Evolutionary conservation across 2,329 filamentous ascomycete species (phyloP), one percentile per base, ranked within the genome.

Genomic region (Akanthomyces dipterigenus): DNA sequence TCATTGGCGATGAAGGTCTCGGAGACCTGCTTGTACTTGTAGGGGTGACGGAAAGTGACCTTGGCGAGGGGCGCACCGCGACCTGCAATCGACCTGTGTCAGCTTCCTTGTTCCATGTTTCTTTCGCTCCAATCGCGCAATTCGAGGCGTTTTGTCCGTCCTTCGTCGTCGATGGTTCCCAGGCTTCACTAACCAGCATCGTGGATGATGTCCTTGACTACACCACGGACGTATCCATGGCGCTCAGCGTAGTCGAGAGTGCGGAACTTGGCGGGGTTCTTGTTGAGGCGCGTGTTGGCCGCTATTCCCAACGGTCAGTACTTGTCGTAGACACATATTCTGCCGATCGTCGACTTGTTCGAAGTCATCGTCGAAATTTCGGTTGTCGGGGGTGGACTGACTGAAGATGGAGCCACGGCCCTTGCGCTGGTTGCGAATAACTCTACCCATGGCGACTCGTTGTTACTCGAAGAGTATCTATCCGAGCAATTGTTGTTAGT

Each of bases 1-100:
- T 98, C 95, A 84, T 98, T 99, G 82, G 95, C 95, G 77, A 99
- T 99, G 89, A 99, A 97, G 72, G 95, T 99, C 89, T 99, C 93
- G 80, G 89, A 93, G 79, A 92, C 83, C 78, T 93, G 88, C 88
- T 96, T 96, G 90, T 91, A 98, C 81, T 88, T 87, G 89, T 99
- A 99, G 74, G 95, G 92, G 82, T 96, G 90, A 74, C 95, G 93
- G 91, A 99, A 99, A 73, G 87, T 82, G 76, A 99, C 93, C 82
- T 91, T 91, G 78, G 95, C 95, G 76, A 99, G 91, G 73, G 95
- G 95, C 80, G 96, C 92, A 83, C 95, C 95, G 83, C 95, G 93
- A 79, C 75, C 75, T 76, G 68, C 46, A 69, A 63, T 59, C 63
- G 53, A 61, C 62, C 63, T 62, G 24, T 55, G 68, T 72, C 68